Percentiles rank a stretch among this genome's conserved stretches.
phyloP scores from a whole-genome alignment of 257 asterid species.

The Ballota nigra region DNA sequence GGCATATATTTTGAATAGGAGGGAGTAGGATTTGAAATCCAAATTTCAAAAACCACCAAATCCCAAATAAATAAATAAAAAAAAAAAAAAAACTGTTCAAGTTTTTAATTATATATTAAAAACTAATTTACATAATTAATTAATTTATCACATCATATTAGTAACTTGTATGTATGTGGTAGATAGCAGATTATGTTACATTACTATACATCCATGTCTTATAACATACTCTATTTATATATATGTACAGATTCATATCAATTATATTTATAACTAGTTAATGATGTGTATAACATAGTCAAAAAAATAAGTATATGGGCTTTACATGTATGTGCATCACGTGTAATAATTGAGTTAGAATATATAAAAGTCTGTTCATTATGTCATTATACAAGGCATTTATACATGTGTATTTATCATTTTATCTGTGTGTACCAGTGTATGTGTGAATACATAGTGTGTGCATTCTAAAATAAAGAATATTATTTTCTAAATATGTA shows the following conservation, averaged over 20 bases:
- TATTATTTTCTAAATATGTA: background rate
- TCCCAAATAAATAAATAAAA: no score
- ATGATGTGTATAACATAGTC: background rate
- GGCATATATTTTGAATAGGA: no score
- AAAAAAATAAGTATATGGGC: background rate
- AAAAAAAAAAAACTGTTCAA: background rate
- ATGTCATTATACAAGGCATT: background rate
- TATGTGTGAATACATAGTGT: background rate
- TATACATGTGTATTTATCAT: no score
- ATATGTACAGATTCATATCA: background rate
- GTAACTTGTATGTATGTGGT: background rate
- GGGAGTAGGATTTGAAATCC: no score
- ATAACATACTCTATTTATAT: background rate
- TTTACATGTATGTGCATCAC: background rate
- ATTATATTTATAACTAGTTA: background rate
- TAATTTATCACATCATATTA: no score
- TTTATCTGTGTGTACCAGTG: background rate
- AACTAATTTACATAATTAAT: background rate
- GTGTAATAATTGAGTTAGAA: background rate
- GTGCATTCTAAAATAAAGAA: background rate
- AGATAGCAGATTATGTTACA: background rate
- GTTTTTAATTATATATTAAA: background rate
- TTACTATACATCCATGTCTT: background rate
- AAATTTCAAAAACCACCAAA: no score
- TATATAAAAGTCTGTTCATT: background rate